Percentiles rank a stretch among this genome's conserved stretches.
Conservation (phyloP, 257 asterid species). For the Solanum chilense region DNA sequence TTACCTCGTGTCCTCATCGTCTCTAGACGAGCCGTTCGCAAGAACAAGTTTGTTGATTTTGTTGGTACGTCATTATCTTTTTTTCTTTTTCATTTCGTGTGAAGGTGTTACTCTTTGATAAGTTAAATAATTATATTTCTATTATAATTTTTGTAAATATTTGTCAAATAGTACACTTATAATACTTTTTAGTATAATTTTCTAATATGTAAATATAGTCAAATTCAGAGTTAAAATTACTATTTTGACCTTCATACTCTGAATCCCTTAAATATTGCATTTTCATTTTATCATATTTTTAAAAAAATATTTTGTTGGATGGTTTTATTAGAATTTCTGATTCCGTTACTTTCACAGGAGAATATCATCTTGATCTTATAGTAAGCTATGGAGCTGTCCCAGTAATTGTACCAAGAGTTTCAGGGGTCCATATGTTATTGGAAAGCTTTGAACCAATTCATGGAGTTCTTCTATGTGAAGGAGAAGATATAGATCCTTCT, state of each 20-base stretch:
- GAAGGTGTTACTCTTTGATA: neutral
- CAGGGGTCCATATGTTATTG: conserved; percentile 19
- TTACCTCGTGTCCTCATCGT: conserved; percentile 57
- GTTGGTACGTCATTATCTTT: conserved; percentile 21
- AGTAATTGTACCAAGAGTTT: conserved; percentile 19
- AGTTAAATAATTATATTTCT: neutral
- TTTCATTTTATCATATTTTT: neutral
- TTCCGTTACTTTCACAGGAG: neutral
- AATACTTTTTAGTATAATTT: too few species aligned
- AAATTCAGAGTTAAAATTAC: neutral
- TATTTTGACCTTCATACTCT: neutral
- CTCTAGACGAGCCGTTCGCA: conserved; percentile 48
- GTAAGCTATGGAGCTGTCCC: conserved; percentile 32
- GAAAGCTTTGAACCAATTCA: conserved; percentile 30
- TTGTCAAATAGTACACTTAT: neutral
- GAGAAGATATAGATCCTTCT: conserved; percentile 29
- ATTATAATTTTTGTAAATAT: neutral
- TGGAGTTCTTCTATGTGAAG: conserved; percentile 31
- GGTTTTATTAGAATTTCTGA: neutral
- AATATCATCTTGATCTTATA: conserved; percentile 28
- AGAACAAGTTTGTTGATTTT: conserved; percentile 58
- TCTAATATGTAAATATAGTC: neutral
- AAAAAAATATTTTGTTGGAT: neutral
- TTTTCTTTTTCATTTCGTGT: neutral
- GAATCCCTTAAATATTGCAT: neutral